Base-by-base conservation (phyloP, 306 rosid species). In the Sicyos baderoa region DNA sequence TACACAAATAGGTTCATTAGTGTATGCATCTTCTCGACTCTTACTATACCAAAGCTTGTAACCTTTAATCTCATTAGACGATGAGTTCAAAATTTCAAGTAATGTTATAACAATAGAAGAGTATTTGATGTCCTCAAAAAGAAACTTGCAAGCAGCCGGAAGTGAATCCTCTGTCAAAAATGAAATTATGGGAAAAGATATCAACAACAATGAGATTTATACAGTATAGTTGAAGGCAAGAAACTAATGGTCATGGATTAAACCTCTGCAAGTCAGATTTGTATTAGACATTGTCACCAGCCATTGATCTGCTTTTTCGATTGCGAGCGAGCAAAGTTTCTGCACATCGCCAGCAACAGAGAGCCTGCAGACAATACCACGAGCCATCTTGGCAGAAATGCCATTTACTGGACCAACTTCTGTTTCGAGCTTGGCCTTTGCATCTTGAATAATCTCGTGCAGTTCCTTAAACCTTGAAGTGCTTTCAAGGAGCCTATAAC, bases 131-230 rank as follows among this genome's bases (percentile, higher is more conserved):
- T 82, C 96, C 82, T 90, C 97, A 77, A 90, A 94, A 75, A 94
- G 77, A 84, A 88, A 88, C 85, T 90, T 94, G 96, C 99, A 94
- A 58, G 99, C 99, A 66, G 99, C 89, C 49, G 99, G 99, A 77
- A 94, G 95, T 5, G 97, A 94, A 76, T 86, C 99, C 79, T 90
- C 99, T 94, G 96, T 66, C 58, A 59, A 56, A 71, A 53, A 21
- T 7, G 18, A 60, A 58, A 63, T 50, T 67, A 37, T 73, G 75
- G 55, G 74, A 70, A 61, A 61, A 35, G 5, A 45, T 42, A 63
- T 57, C 45, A 65, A 7, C 53, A 45, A 44, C 53, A 65, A 52
- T 35, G 72, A 80, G 74, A 72, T 71, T 69, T 45, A 22, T 23
- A 45, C 22, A 65, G 57, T 63, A 76, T 50, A 75, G 60, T 70